Base-by-base conservation (phyloP, 768 basidiomycete species). In the Leccinum rimulosum region DNA sequence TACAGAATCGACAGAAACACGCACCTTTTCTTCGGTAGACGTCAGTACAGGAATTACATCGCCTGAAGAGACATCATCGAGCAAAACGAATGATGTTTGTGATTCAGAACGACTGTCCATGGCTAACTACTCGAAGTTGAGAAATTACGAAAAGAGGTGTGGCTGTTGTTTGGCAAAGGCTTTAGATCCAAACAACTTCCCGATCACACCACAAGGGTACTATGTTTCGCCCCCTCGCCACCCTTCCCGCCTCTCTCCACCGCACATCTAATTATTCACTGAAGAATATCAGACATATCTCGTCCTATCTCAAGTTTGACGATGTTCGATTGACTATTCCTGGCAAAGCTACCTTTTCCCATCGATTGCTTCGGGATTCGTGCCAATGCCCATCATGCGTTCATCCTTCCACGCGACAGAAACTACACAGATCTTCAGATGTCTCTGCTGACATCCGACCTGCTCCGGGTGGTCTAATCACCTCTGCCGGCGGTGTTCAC, bases 341-440 rank as follows among this genome's bases (percentile, higher is more conserved):
- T 6, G 54, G 86, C 11, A 74, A 76, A 19, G 64, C 78, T 28
- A 68, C 73, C 10, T 85, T 91, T 63, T 82, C 89, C 0, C 86
- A 82, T 66, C 73, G 84, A 56, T 95, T 92, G 87, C 82, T 98
- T 10, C 85, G 94, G 25, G 95, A 98, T 67, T 82, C 89, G 0
- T 97, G 94, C 64, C 84, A 82, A 58, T 93, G 89, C 45, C 74
- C 83, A 0, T 66, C 75, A 2, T 95, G 89, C 62, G 72, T 95
- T 9, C 91, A 97, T 64, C 87, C 91, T 0, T 82, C 85, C 4
- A 93, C 88, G 0, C 76, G 73, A 3, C 95, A 98, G 72, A 91
- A 91, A 66, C 77, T 93, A 0, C 85, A 86, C 66, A 76, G 82
- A 52, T 83, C 88, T 2, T 85, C 87, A 0, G 89, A 91, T 64